phyloP scores from a whole-genome alignment of 768 basidiomycete genomes.

The Mycena filopes region DNA sequence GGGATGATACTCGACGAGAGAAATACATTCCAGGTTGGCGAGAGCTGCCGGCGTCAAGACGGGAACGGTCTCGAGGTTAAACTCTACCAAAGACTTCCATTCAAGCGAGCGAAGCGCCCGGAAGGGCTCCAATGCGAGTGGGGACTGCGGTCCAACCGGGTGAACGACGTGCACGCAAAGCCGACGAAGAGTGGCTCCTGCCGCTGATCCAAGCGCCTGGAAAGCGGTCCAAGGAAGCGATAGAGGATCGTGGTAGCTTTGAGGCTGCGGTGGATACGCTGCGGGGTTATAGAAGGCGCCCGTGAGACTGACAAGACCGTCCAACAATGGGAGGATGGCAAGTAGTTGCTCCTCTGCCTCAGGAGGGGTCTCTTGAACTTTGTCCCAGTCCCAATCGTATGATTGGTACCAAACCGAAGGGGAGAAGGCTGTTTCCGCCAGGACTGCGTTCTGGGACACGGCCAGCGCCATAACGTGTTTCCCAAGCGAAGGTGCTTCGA shows the following conservation, averaged over 20 bases:
- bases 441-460: background rate
- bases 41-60: background rate
- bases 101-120: slow-evolving; percentile 18
- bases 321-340: background rate
- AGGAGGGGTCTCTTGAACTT: background rate
- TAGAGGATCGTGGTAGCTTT: background rate
- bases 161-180: slow-evolving; percentile 1
- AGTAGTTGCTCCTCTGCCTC: background rate
- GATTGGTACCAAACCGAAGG: background rate
- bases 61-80: background rate
- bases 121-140: slow-evolving; percentile 9
- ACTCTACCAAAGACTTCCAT: slow-evolving; percentile 18
- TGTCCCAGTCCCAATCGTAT: background rate
- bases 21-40: slow-evolving; percentile 18
- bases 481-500: background rate
- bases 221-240: background rate
- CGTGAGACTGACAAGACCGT: slow-evolving; percentile 4
- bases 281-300: background rate
- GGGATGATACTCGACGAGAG: slow-evolving; percentile 14
- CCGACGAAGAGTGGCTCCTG: slow-evolving; percentile 3
- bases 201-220: background rate
- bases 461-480: background rate
- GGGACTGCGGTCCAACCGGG: background rate
- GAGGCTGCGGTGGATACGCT: slow-evolving; percentile 5
- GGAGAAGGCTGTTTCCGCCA: background rate